A percentile compares a stretch with the other conserved stretches of the same genome.
Conservation (phyloP, 2,329 filamentous ascomycete species). For the Diatrype stigma region DNA sequence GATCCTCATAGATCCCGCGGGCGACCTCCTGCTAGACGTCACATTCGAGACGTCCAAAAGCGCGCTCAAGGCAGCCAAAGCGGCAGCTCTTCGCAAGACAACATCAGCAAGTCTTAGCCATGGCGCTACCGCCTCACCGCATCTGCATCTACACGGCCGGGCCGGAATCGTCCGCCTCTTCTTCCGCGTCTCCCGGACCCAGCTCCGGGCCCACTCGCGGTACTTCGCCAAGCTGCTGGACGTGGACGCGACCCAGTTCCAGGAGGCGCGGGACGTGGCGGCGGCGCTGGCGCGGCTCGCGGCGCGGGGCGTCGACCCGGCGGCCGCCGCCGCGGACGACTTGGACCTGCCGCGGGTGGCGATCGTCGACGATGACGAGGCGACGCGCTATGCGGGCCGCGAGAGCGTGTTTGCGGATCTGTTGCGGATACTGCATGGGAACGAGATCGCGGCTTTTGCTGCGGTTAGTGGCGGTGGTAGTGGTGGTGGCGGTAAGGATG, state of each 20-base stretch:
- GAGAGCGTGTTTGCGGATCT: constrained; percentile 64
- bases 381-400: constrained; percentile 56
- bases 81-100: not conserved
- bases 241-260: constrained; percentile 49
- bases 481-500: too few species aligned
- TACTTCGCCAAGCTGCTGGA: constrained; percentile 68
- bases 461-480: not conserved
- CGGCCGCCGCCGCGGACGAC: constrained; percentile 2
- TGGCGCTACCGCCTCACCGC: too few species aligned
- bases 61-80: constrained; percentile 37
- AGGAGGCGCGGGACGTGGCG: constrained; percentile 55
- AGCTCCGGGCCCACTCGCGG: constrained; percentile 57
- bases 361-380: constrained; percentile 66
- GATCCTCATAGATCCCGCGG: constrained; percentile 49
- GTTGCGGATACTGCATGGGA: constrained; percentile 60
- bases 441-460: constrained; percentile 30
- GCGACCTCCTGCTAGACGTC: constrained; percentile 64
- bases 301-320: constrained; percentile 41
- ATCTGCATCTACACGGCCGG: too few species aligned
- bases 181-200: constrained; percentile 57
- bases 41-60: constrained; percentile 57
- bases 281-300: constrained; percentile 47
- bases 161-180: constrained; percentile 39
- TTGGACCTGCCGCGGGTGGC: constrained; percentile 61
- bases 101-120: too few species aligned